Evolutionary conservation across 805 yeast species (phyloP), one percentile per base, ranked within the genome.

Genomic region (Tetrapisispora pingtungensis): DNA sequence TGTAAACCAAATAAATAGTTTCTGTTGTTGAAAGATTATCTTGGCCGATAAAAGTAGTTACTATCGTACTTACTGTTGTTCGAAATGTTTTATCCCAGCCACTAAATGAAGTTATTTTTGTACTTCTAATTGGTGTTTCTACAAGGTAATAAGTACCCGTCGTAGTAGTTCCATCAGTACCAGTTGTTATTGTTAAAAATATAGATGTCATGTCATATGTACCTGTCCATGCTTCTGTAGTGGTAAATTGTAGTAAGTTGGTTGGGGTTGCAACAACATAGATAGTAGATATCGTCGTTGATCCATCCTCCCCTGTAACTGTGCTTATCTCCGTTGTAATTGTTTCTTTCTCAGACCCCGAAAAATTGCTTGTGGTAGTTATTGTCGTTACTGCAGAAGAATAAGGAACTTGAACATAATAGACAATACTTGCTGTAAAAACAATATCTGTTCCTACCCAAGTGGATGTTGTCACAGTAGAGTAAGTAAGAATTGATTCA

Each of bases 191-290:
- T 7, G 30, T 22, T 10, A 22, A 35, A 35, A 8, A 35, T 7
- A 8, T 35, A 4, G 38, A 22, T 4, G 38, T 35, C 4, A 17
- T 24, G 22, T 20, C 20, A 15, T n/a, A 36, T 6, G 20, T 26
- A 4, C 22, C 32, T 4, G 40, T 36, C 40, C 40, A 36, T n/a
- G 36, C 27, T 10, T n/a, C 24, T 6, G 38, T 33, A 1, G 43
- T 34, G 19, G 39, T 22, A 6, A 13, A 20, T 12, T 34, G 22
- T 14, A 33, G 14, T 28, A 35, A 28, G 19, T 34, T 35, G 2
- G 35, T 30, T 12, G 44, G 44, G 8, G 20, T 35, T 14, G 34
- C 44, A 4, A 41, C 31, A n/a, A 18, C 28, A 17, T 41, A 41
- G 1, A 19, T 41, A 10, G 44, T 41, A 4, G 33, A 14, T 7